phyloP scores from a whole-genome alignment of 345 rosid genomes.

The Camelina hispida region DNA sequence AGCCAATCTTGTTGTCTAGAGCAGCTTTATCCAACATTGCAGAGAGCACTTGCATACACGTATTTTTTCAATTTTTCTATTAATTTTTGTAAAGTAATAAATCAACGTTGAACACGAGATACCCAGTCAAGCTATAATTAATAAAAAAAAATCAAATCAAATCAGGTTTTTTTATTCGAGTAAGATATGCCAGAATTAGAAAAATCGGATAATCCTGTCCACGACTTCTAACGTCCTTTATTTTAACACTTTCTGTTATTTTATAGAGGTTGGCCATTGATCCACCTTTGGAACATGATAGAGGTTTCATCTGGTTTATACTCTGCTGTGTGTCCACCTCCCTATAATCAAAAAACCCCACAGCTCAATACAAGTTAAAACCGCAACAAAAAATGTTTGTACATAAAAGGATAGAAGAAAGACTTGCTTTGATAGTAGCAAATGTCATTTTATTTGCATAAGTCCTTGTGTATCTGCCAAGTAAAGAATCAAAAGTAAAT shows the following conservation, averaged over 20 bases:
- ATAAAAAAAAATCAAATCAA: too few relatives aligned
- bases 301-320: conserved; percentile 53
- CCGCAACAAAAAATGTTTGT: not conserved
- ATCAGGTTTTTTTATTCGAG: too few relatives aligned
- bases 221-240: too few relatives aligned
- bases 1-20: too few relatives aligned
- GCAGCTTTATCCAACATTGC: too few relatives aligned
- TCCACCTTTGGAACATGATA: conserved; percentile 51
- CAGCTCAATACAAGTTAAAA: conserved; percentile 4
- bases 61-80: too few relatives aligned
- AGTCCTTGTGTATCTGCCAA: conserved; percentile 61
- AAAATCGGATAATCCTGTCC: too few relatives aligned
- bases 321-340: conserved; percentile 69
- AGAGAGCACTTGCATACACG: too few relatives aligned
- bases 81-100: too few relatives aligned
- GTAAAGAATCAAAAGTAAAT: not conserved
- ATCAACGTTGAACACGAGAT: too few relatives aligned
- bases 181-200: too few relatives aligned
- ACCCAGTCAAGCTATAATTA: too few relatives aligned
- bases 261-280: conserved; percentile 34
- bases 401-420: not conserved
- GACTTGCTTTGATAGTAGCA: conserved; percentile 64
- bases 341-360: conserved; percentile 46
- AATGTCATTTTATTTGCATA: conserved; percentile 68
- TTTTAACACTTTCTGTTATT: not conserved